Conservation (phyloP, 1,284 basidiomycete genomes). For the Athelia psychrophila region DNA sequence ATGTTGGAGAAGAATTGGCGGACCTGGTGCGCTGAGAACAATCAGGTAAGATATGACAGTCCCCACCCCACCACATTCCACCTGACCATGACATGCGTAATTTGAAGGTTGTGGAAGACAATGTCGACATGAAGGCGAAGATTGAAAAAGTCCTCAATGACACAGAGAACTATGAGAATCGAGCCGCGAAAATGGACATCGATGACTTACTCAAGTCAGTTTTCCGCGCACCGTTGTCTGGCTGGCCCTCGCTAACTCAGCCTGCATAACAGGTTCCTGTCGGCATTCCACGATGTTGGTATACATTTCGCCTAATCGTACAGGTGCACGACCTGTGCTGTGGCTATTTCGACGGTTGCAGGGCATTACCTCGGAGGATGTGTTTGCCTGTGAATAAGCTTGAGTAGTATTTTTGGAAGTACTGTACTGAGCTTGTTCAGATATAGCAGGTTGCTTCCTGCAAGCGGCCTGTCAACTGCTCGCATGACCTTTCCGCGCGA, state of each 20-base stretch:
- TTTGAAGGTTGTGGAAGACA: slow-evolving; percentile 69
- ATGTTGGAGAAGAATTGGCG: slow-evolving; percentile 94
- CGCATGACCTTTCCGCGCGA: too few relatives aligned
- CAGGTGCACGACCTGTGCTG: neutral
- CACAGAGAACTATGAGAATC: slow-evolving; percentile 63
- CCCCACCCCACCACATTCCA: slow-evolving; percentile 8
- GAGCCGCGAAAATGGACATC: slow-evolving; percentile 84
- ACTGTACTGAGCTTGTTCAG: neutral
- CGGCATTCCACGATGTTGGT: slow-evolving; percentile 81
- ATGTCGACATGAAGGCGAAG: slow-evolving; percentile 66
- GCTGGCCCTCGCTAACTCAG: neutral
- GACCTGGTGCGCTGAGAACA: slow-evolving; percentile 89
- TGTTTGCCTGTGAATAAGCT: neutral
- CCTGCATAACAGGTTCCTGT: slow-evolving; percentile 46
- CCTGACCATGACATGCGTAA: slow-evolving; percentile 6
- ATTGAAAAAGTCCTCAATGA: slow-evolving; percentile 78
- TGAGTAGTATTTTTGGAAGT: neutral
- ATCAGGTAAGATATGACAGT: slow-evolving; percentile 71
- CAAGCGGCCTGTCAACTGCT: too few relatives aligned
- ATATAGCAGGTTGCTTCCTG: neutral
- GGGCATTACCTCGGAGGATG: neutral
- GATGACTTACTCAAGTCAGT: slow-evolving; percentile 78
- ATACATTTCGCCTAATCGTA: slow-evolving; percentile 72
- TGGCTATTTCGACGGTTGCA: neutral
- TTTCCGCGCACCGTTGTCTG: neutral